Evolutionary conservation across 2,329 filamentous ascomycete genomes (phyloP).

Genomic region (Nemania serpens): DNA sequence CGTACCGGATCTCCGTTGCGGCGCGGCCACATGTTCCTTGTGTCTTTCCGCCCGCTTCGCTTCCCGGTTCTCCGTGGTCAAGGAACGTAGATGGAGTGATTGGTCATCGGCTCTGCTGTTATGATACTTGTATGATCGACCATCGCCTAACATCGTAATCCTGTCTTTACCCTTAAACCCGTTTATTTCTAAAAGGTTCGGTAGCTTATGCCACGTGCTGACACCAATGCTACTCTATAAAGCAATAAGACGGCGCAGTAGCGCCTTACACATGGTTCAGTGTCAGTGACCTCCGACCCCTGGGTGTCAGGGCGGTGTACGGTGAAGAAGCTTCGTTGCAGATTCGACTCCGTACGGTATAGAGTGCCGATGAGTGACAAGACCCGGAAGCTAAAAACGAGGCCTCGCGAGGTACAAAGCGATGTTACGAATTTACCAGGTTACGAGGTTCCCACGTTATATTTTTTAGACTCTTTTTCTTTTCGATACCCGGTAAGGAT

Average conservation of each 20-base stretch:
- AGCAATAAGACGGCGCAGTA: slow-evolving; percentile 21
- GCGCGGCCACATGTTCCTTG: background rate
- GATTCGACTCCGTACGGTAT: background rate
- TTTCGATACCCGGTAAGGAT: too few relatives aligned
- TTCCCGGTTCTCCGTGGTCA: background rate
- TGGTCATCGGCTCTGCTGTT: background rate
- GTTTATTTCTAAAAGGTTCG: too few relatives aligned
- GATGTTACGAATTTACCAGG: too few relatives aligned
- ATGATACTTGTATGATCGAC: background rate
- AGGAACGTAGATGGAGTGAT: background rate
- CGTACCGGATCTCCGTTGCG: too few relatives aligned
- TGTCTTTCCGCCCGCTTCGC: background rate
- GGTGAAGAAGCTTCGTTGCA: slow-evolving; percentile 6
- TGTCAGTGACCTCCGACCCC: background rate
- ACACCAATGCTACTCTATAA: background rate
- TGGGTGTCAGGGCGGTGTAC: background rate
- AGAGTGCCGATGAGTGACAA: too few relatives aligned
- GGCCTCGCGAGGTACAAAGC: too few relatives aligned
- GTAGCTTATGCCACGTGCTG: background rate
- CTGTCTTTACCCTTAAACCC: background rate
- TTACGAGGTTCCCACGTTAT: too few relatives aligned
- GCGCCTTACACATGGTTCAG: background rate
- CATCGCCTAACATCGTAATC: too few relatives aligned
- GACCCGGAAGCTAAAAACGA: too few relatives aligned
- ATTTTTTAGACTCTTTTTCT: too few relatives aligned